Evolutionary conservation across 768 basidiomycete species (phyloP).

Genomic region (Auriscalpium microsporum): DNA sequence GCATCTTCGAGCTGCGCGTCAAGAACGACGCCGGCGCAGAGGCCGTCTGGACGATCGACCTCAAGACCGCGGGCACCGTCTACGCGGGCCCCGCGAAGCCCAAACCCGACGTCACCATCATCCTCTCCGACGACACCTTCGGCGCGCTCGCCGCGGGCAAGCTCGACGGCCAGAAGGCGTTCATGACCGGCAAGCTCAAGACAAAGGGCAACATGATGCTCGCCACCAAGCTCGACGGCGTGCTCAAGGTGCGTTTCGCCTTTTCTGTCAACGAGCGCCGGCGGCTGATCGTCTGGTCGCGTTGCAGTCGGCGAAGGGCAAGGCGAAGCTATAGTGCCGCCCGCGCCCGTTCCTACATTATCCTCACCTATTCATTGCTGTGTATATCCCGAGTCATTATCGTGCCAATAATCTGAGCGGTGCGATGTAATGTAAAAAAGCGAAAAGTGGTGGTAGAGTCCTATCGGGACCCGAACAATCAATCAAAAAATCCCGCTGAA

Average conservation of each 20-base stretch:
- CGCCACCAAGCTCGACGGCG: conserved; percentile 79
- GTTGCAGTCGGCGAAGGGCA: conserved; percentile 8
- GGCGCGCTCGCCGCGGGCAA: conserved; percentile 64
- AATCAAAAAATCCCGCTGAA: conserved; percentile 60
- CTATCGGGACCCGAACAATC: background rate
- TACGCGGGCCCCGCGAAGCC: conserved; percentile 48
- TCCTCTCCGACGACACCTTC: conserved; percentile 71
- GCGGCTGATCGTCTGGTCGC: background rate
- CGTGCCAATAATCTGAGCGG: background rate
- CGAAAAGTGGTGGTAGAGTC: background rate
- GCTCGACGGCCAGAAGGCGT: conserved; percentile 90
- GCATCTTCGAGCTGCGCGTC: conserved; percentile 79
- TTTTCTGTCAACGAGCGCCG: background rate
- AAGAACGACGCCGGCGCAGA: conserved; percentile 65
- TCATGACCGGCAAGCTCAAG: conserved; percentile 93
- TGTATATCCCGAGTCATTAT: background rate
- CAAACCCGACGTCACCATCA: conserved; percentile 78
- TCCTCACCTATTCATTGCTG: background rate
- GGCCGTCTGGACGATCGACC: conserved; percentile 84
- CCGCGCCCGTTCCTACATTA: background rate
- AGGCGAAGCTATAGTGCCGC: conserved; percentile 10
- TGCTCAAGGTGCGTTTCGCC: conserved; percentile 58
- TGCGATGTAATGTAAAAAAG: background rate
- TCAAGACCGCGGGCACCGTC: conserved; percentile 76
- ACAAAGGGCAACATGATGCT: conserved; percentile 91